Base-by-base conservation (phyloP, 768 basidiomycete species). In the Phylloporus sp. region DNA sequence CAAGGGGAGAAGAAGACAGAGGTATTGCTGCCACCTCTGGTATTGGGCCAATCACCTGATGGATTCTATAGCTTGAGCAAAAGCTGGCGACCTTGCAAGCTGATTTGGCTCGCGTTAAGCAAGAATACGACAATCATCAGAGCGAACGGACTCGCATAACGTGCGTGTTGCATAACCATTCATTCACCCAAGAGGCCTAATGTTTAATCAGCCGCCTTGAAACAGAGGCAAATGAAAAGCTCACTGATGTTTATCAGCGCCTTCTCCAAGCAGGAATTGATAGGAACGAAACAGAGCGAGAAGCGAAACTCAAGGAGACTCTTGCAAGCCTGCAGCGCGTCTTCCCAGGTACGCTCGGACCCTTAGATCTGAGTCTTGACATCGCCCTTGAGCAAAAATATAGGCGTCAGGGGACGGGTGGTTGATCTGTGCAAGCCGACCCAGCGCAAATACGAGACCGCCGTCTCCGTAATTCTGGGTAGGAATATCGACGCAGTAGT, bases 401-500 rank as follows among this genome's bases (percentile, higher is more conserved):
- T 42, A 90, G 91, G 93, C 56, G 94, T 98, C 5, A 82, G 90
- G 14, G 96, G 96, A 1, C 82, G 96, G 15, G 81, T 98, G 4
- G 77, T 92, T 22, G 96, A 98, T 63, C 74, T 98, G 7, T 98
- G 95, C 72, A 92, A 95, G 62, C 95, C 96, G 6, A 90, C 88
- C 2, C 83, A 86, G 43, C 78, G 86, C 44, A 95, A 95, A 66
- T 98, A 95, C 61, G 89, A 96, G 62, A 80, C 80, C 0, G 91
- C 96, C 0, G 89, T 99, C 11, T 83, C 88, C 1, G 90, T 93
- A 26, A 82, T 97, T 20, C 77, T 99, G 2, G 96, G 96, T 0
- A 78, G 95, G 42, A 93, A 98, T 61, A 87, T 93, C 46, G 96
- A 98, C 59, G 89, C 93, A 1, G 80, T 99, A 45, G 90, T 99